phyloP scores from a whole-genome alignment of 257 asterid genomes.

The Eucommia ulmoides region DNA sequence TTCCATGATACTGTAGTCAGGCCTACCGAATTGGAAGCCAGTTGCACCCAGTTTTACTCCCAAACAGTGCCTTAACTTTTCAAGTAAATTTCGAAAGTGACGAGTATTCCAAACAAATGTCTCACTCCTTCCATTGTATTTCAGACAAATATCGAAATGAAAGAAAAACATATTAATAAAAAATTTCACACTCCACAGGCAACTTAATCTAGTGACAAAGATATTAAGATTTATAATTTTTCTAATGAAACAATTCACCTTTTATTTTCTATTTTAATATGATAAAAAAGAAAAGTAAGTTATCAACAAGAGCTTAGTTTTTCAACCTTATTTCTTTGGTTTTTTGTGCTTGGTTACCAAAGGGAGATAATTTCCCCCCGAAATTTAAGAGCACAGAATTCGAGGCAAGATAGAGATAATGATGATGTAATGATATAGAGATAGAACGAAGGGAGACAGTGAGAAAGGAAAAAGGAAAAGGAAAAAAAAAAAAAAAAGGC shows the following conservation, averaged over 20 bases:
- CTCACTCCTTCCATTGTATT: conserved; percentile 10
- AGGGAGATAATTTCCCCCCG: too few relatives aligned
- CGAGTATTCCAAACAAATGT: conserved; percentile 15
- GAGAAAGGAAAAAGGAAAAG: conserved; percentile 11
- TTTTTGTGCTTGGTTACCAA: not conserved
- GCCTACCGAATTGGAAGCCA: too few relatives aligned
- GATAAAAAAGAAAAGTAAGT: too few relatives aligned
- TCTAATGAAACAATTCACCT: too few relatives aligned
- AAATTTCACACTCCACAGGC: too few relatives aligned
- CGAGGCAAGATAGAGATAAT: conserved; percentile 36
- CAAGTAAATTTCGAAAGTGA: conserved; percentile 4
- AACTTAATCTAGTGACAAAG: too few relatives aligned
- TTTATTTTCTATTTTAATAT: too few relatives aligned
- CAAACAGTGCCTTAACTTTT: conserved; percentile 22
- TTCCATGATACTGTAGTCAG: too few relatives aligned
- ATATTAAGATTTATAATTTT: too few relatives aligned
- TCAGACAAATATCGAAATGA: too few relatives aligned
- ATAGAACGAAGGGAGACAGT: conserved; percentile 17
- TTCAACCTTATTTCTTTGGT: not conserved
- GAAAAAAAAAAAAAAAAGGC: conserved; percentile 14
- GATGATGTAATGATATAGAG: conserved; percentile 57
- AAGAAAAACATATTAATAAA: too few relatives aligned
- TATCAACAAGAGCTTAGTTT: too few relatives aligned
- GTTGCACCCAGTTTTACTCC: conserved; percentile 26
- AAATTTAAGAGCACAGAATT: conserved; percentile 33